Percentiles rank a stretch among this genome's conserved stretches.
Conservation (phyloP, 805 yeast species). For the Metschnikowia chrysomelidarum region DNA sequence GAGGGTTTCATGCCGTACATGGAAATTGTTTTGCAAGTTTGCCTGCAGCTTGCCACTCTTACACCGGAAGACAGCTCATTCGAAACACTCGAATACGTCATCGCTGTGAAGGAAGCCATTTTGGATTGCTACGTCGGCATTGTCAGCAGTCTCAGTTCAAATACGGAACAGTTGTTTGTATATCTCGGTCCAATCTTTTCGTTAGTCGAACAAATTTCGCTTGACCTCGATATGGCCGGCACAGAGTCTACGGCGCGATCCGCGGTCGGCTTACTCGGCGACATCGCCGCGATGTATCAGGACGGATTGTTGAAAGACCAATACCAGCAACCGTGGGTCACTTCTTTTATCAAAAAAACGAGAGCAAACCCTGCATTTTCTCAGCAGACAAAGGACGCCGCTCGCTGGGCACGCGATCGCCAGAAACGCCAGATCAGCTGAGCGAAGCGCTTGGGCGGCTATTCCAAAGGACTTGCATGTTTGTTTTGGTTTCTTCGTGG, state of each 20-base stretch:
- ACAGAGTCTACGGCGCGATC: conserved; percentile 76
- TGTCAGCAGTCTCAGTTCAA: conserved; percentile 79
- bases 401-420: conserved; percentile 95
- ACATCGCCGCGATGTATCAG: conserved; percentile 82
- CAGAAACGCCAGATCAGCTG: conserved; percentile 45
- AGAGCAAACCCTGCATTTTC: conserved; percentile 61
- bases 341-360: conserved; percentile 70
- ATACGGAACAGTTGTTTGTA: conserved; percentile 62
- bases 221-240: conserved; percentile 56
- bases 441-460: no score
- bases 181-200: conserved; percentile 69
- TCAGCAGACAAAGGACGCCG: conserved; percentile 79
- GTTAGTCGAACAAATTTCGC: conserved; percentile 59
- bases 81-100: conserved; percentile 76
- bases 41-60: conserved; percentile 60
- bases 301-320: conserved; percentile 68
- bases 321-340: conserved; percentile 75
- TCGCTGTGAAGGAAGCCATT: conserved; percentile 78
- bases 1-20: conserved; percentile 71
- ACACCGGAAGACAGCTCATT: conserved; percentile 64
- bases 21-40: conserved; percentile 74
- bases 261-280: conserved; percentile 90
- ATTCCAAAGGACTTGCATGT: no score
- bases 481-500: no score
- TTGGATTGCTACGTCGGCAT: conserved; percentile 95